These are phyloP conservation scores for Blastomyces parvus DNA, from an alignment of 2,329 filamentous ascomycete species.

Conservation along the genomic window DNA sequence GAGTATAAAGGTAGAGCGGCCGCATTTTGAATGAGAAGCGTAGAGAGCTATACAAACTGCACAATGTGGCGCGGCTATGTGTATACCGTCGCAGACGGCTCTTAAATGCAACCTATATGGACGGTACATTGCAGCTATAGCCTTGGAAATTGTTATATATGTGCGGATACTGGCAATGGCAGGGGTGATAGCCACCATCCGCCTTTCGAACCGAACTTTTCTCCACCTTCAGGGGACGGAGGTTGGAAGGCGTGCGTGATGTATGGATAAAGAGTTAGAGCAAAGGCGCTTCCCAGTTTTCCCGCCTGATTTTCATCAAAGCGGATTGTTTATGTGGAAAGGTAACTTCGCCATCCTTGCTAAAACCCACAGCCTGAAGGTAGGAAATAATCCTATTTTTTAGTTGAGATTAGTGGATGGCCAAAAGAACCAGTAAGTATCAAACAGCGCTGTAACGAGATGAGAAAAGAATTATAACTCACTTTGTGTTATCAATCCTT, in stretches of 20 bases:
- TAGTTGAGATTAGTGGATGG: neutral
- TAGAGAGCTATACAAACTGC: neutral
- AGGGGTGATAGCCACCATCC: neutral
- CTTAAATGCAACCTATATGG: neutral
- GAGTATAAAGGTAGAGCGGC: neutral
- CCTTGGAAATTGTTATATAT: neutral
- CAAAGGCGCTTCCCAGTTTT: constrained; percentile 66
- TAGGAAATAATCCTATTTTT: constrained; percentile 55
- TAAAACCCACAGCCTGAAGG: constrained; percentile 65
- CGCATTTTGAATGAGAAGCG: neutral
- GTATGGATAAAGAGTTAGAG: constrained; percentile 32
- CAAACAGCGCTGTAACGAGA: neutral
- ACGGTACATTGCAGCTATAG: too few species aligned
- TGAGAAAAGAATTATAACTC: constrained; percentile 27
- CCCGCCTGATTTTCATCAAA: constrained; percentile 67
- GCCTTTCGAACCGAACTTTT: neutral
- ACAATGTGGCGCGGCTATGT: neutral
- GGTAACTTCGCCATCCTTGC: constrained; percentile 73
- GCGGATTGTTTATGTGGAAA: constrained; percentile 92
- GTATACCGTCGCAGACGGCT: neutral
- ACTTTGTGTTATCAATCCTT: constrained; percentile 84
- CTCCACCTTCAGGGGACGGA: neutral
- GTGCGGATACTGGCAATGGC: neutral
- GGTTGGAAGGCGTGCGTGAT: neutral
- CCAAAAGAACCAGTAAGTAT: neutral